Conservation (phyloP, 2,329 filamentous ascomycete genomes). For the Colletotrichum sp. region DNA sequence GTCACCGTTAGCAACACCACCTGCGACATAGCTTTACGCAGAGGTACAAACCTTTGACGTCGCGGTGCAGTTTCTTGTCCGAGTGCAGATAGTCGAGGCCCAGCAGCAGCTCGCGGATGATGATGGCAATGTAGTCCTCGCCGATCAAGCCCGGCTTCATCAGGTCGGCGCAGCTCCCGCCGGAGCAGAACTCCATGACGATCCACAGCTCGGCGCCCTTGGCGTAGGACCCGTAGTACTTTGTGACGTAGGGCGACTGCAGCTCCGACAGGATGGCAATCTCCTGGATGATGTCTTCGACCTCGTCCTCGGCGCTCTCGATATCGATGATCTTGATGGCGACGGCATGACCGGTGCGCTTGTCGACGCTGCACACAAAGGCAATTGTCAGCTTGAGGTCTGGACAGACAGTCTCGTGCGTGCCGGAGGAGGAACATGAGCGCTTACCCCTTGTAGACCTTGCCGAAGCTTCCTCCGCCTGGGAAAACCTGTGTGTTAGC, state of each 20-base stretch:
- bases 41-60: constrained; percentile 79
- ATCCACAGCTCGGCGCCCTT: constrained; percentile 98
- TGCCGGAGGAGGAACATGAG: background rate
- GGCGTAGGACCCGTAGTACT: constrained; percentile 96
- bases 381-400: constrained; percentile 4
- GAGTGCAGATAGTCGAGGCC: constrained; percentile 92
- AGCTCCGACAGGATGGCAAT: constrained; percentile 97
- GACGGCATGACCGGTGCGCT: constrained; percentile 88
- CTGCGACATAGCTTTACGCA: fast-evolving
- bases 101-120: constrained; percentile 85
- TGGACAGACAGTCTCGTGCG: background rate
- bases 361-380: constrained; percentile 75
- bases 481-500: constrained; percentile 20
- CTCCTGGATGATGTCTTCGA: constrained; percentile 99
- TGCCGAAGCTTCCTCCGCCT: constrained; percentile 98
- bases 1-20: background rate
- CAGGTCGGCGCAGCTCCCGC: constrained; percentile 93
- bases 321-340: constrained; percentile 99
- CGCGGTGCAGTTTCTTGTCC: constrained; percentile 94
- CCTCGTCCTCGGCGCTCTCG: constrained; percentile 98
- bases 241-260: constrained; percentile 94
- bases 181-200: constrained; percentile 98
- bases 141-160: constrained; percentile 92
- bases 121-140: constrained; percentile 97
- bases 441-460: constrained; percentile 92